Base-by-base conservation (phyloP, 1,139 yeast genomes). In the Eremothecium cymbalariae region DNA sequence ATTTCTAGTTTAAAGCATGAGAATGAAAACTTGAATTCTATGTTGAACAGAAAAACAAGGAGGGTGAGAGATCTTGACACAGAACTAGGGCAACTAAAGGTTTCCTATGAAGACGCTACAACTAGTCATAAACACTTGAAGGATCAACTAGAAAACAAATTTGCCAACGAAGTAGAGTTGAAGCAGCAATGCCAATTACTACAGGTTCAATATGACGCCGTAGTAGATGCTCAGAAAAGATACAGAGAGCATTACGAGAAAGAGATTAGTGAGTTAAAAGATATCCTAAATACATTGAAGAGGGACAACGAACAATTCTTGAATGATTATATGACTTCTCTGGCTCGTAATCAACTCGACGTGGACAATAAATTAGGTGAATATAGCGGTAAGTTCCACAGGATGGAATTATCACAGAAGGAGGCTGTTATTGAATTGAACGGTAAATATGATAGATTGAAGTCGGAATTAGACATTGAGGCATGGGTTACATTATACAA, bases 1-100 rank as follows among this genome's bases (percentile, higher is more conserved):
- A 59, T 77, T 44, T 77, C 83, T 26, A 78, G 77, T 46, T 65
- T 78, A 20, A 78, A 77, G 53, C 84, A 77, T 51, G 84, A 79
- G 47, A 75, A 74, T 47, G 83, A 78, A 47, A 76, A 77, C 62
- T 64, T 77, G 28, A 72, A 68, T 45, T 76, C 83, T 0, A 56
- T 77, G 43, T 59, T 78, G 44, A 74, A 69, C 44, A 61, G 86
- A 40, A 77, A 78, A 50, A 79, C 77, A 49, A 64, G 85, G 40
- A 61, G 83, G 40, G 69, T 79, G 28, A 49, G 64, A 25, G 86
- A 78, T 48, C 56, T 77, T 46, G 85, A 80, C 52, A 63, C 62
- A 27, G 76, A 74, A 47, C 59, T 69, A 43, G 65, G 65, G 32
- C 72, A 70, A 12, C 48, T 72, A 16, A 55, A 64, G 30, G 61